Evolutionary conservation across 148 eudicot species (phyloP).

Genomic region (Fagopyrum homotropicum): DNA sequence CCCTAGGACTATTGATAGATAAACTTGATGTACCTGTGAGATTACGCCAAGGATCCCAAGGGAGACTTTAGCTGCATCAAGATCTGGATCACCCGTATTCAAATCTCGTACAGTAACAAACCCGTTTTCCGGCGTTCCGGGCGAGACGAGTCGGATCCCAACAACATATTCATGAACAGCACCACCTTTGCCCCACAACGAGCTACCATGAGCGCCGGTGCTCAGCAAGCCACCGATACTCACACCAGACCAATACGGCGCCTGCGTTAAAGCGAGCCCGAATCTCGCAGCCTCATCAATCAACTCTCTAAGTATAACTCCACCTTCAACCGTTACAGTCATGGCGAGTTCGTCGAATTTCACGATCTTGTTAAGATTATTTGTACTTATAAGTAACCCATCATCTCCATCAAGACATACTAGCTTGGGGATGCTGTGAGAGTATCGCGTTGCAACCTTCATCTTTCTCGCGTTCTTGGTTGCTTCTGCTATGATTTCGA

Average conservation of each 20-base stretch:
- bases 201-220: slow-evolving; percentile 28
- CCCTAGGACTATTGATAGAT: too few species aligned
- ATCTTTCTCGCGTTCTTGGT: slow-evolving; percentile 19
- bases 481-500: slow-evolving; percentile 15
- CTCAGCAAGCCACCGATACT: slow-evolving; percentile 26
- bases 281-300: slow-evolving; percentile 23
- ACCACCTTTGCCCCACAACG: slow-evolving; percentile 22
- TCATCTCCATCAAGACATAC: slow-evolving; percentile 28
- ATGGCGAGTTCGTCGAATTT: neutral
- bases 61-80: slow-evolving; percentile 26
- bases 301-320: slow-evolving; percentile 17
- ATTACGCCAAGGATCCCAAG: slow-evolving; percentile 35
- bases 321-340: slow-evolving; percentile 24
- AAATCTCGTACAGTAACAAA: slow-evolving; percentile 19
- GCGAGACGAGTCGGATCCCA: slow-evolving; percentile 20
- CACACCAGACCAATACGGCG: slow-evolving; percentile 23
- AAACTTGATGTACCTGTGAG: slow-evolving; percentile 20
- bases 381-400: slow-evolving; percentile 24
- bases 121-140: slow-evolving; percentile 12
- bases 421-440: slow-evolving; percentile 22
- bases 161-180: slow-evolving; percentile 27
- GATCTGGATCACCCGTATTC: slow-evolving; percentile 12
- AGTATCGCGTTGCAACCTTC: slow-evolving; percentile 27
- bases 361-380: slow-evolving; percentile 16
- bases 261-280: slow-evolving; percentile 14